Percentiles rank a stretch among this genome's conserved stretches.
phyloP scores from a whole-genome alignment of 306 rosid genomes.

The Adenanthera pavonina region DNA sequence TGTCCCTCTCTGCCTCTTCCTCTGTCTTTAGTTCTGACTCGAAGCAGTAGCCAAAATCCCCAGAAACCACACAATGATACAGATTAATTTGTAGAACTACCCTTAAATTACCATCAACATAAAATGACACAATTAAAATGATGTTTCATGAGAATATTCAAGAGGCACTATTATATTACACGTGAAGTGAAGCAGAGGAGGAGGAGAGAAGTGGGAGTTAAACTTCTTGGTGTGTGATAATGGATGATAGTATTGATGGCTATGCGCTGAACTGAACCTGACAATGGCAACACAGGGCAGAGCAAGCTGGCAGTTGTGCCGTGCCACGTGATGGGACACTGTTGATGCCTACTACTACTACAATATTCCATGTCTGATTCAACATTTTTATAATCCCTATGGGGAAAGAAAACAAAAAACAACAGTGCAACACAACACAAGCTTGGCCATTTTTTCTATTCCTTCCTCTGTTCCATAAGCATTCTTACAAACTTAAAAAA shows the following conservation, averaged over 20 bases:
- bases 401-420: constrained; percentile 7
- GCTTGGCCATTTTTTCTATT: constrained; percentile 33
- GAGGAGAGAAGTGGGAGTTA: neutral
- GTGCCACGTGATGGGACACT: constrained; percentile 44
- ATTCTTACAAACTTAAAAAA: neutral
- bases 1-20: neutral
- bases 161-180: neutral
- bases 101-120: neutral
- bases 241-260: constrained; percentile 26
- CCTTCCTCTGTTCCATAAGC: constrained; percentile 20
- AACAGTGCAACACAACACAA: constrained; percentile 34
- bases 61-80: constrained; percentile 5
- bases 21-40: constrained; percentile 22
- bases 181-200: neutral
- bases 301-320: constrained; percentile 51
- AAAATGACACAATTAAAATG: too few species aligned
- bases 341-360: neutral
- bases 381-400: constrained; percentile 19
- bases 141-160: too few species aligned
- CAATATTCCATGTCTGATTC: constrained; percentile 29
- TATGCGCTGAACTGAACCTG: constrained; percentile 26
- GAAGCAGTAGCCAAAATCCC: constrained; percentile 31
- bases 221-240: constrained; percentile 16
- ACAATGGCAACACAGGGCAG: constrained; percentile 40
- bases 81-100: constrained; percentile 37